Conservation (phyloP, 2,329 filamentous ascomycete species). For the Alternaria consortialis region DNA sequence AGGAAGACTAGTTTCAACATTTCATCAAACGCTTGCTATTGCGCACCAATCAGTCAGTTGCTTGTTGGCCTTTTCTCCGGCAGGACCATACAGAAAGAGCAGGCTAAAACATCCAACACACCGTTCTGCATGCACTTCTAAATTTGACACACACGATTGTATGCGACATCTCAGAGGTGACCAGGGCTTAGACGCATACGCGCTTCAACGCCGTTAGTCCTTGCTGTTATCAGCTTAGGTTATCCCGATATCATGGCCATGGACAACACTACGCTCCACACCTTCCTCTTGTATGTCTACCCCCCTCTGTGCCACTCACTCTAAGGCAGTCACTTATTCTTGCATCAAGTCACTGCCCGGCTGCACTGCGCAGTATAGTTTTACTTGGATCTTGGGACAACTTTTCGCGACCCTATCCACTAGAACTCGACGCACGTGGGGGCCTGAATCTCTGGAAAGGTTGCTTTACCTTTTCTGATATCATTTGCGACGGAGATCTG, state of each 20-base stretch:
- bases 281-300: constrained; percentile 61
- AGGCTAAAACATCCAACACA: constrained; percentile 36
- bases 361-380: constrained; percentile 72
- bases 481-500: constrained; percentile 78
- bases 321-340: constrained; percentile 32
- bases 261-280: constrained; percentile 68
- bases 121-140: constrained; percentile 39
- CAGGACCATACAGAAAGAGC: constrained; percentile 33
- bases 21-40: constrained; percentile 29
- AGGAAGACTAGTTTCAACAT: constrained; percentile 41
- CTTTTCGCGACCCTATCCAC: constrained; percentile 78
- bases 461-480: constrained; percentile 85
- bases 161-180: constrained; percentile 26
- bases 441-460: constrained; percentile 83
- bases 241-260: constrained; percentile 39
- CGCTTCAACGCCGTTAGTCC: constrained; percentile 36
- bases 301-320: constrained; percentile 26
- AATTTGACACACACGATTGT: constrained; percentile 38
- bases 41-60: constrained; percentile 33
- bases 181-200: constrained; percentile 37
- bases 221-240: constrained; percentile 41
- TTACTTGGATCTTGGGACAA: constrained; percentile 96
- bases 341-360: constrained; percentile 44
- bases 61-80: constrained; percentile 26
- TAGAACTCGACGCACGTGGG: constrained; percentile 81